Evolutionary conservation across 331 rosid genomes (phyloP), one percentile per base, ranked within the genome.

Genomic region (Saraca asoca): DNA sequence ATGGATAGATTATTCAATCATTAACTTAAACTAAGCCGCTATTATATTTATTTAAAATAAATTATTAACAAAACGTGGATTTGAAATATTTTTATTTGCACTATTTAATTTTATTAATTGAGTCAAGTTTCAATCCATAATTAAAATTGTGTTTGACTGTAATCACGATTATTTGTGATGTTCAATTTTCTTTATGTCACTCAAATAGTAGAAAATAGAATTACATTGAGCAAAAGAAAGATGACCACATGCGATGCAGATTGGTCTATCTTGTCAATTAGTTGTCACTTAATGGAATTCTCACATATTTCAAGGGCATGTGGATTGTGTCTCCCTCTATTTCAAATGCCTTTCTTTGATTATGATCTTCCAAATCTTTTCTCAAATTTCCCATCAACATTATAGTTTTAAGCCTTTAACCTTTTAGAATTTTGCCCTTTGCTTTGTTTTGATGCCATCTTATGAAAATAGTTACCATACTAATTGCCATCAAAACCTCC

Each of bases 241-340:
- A 58, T 17, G 64, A 67, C 55, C 31, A 38, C 19, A 51, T 64
- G 41, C 68, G 43, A 67, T 45, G 73, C 72, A 70, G 66, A 52
- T 74, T 63, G n/a, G 58, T 58, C 72, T 79, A 64, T 84, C 77
- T 79, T 86, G 88, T 83, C 87, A 78, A 87, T 77, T 85, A 80
- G 87, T 78, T 88, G 90, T 81, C 81, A 58, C 73, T 48, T 68
- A 55, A 38, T 34, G 52, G 80, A 83, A 84, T 39, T 81, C n/a
- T n/a, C 31, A 24, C 68, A 58, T 66, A 75, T 79, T 89, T 85
- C 90, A 85, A 80, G 81, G 80, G 74, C 88, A 82, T 58, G 72
- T 71, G 84, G 88, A 91, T 81, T 85, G 78, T 82, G 91, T 87
- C 88, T 79, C 85, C 95, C 75, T 83, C 83, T 58, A 76, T 69